These are phyloP conservation scores for Fusarium coffeatum DNA, from an alignment of 2,329 filamentous ascomycete species.

Conservation along the genomic window DNA sequence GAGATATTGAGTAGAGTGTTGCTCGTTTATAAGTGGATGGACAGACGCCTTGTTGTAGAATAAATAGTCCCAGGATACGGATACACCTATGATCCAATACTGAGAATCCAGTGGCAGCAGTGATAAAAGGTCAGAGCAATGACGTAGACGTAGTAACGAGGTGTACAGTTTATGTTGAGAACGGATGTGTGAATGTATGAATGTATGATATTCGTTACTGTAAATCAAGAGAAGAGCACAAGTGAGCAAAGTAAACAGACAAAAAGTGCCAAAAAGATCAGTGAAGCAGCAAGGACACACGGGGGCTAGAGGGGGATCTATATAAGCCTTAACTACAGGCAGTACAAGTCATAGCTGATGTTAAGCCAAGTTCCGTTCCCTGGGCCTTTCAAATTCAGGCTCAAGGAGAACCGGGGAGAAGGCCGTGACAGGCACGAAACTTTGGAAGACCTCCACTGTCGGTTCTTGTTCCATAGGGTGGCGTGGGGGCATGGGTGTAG, in stretches of 20 bases:
- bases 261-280: constrained; percentile 18
- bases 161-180: constrained; percentile 10
- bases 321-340: constrained; percentile 41
- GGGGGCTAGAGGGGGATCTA: constrained; percentile 38
- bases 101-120: not conserved
- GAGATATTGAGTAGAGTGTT: not conserved
- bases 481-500: constrained; percentile 41
- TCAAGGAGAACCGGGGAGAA: constrained; percentile 44
- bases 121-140: constrained; percentile 26
- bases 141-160: constrained; percentile 21
- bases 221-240: constrained; percentile 12
- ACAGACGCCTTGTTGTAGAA: not conserved
- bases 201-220: not conserved
- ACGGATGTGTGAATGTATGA: not conserved
- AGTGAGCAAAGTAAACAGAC: constrained; percentile 5
- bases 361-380: not conserved
- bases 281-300: constrained; percentile 20
- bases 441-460: constrained; percentile 31
- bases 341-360: constrained; percentile 39
- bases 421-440: constrained; percentile 37
- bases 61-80: not conserved
- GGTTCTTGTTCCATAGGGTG: constrained; percentile 33
- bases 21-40: not conserved
- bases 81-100: not conserved
- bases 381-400: constrained; percentile 36